Evolutionary conservation across 805 yeast species (phyloP).

Genomic region (Ogataea degrootiae): DNA sequence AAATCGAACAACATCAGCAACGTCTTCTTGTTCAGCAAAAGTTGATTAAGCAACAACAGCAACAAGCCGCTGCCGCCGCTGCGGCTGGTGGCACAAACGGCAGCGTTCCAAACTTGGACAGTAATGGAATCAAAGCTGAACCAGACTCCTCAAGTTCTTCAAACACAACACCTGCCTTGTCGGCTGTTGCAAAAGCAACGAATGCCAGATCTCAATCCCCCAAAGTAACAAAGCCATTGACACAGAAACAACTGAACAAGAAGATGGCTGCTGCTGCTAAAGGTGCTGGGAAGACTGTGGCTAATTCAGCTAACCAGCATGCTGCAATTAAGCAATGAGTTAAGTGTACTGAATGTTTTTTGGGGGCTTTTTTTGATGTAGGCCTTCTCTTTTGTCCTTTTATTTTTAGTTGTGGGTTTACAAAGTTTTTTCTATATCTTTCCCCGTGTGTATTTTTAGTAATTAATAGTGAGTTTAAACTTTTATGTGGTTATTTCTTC

Average conservation of each 20-base stretch:
- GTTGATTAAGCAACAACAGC: slow-evolving; percentile 26
- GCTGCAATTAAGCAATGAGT: too few species aligned
- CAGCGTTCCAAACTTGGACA: background rate
- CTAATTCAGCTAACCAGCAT: background rate
- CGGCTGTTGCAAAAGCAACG: slow-evolving; percentile 3
- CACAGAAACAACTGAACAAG: slow-evolving; percentile 5
- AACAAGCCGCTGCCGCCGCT: slow-evolving; percentile 19
- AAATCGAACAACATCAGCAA: slow-evolving; percentile 44
- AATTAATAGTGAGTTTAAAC: too few species aligned
- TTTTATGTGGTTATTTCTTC: too few species aligned
- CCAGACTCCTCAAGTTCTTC: background rate
- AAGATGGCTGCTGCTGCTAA: slow-evolving; percentile 1
- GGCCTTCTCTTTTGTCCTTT: too few species aligned
- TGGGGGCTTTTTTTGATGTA: too few species aligned
- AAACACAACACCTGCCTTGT: background rate
- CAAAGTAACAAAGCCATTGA: slow-evolving; percentile 1
- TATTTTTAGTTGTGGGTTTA: too few species aligned
- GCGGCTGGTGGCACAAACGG: background rate
- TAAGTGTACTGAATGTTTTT: too few species aligned
- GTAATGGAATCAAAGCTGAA: background rate
- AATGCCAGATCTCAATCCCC: slow-evolving; percentile 6
- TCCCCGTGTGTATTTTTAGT: too few species aligned
- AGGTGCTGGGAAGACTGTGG: background rate
- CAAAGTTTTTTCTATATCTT: too few species aligned
- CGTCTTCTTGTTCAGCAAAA: slow-evolving; percentile 26